A percentile compares a stretch with the other conserved stretches of the same genome.
Evolutionary conservation across 768 basidiomycete species (phyloP).

Genomic region (Rhizopogon vesiculosus): DNA sequence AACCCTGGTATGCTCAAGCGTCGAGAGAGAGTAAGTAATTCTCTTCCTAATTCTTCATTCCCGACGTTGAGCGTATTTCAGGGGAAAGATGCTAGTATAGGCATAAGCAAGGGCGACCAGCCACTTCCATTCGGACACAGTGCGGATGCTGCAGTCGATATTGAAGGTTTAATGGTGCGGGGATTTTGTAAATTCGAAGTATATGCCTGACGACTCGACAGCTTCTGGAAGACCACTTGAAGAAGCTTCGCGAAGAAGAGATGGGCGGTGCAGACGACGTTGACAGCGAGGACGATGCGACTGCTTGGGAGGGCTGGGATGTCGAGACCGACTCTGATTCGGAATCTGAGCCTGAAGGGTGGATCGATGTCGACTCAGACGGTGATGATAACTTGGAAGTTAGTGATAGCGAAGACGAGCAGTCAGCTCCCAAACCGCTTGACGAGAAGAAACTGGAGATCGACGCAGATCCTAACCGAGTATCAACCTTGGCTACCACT

Average conservation of each 20-base stretch:
- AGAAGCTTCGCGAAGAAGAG: slow-evolving; percentile 62
- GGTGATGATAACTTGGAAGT: slow-evolving; percentile 65
- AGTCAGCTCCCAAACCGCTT: slow-evolving; percentile 4
- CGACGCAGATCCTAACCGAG: slow-evolving; percentile 30
- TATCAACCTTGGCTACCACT: slow-evolving; percentile 73
- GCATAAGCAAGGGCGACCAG: slow-evolving; percentile 53
- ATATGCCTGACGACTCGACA: slow-evolving; percentile 22
- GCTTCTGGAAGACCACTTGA: slow-evolving; percentile 87
- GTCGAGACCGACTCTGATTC: slow-evolving; percentile 66
- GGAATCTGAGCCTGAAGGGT: slow-evolving; percentile 58
- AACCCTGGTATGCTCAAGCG: slow-evolving; percentile 90
- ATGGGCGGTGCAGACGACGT: slow-evolving; percentile 47
- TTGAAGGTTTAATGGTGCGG: slow-evolving; percentile 82
- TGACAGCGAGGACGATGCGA: slow-evolving; percentile 56
- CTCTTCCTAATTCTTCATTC: background rate
- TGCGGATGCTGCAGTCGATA: slow-evolving; percentile 69
- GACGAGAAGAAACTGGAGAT: slow-evolving; percentile 10
- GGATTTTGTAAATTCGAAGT: background rate
- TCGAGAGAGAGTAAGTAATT: slow-evolving; percentile 66
- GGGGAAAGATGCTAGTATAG: slow-evolving; percentile 92
- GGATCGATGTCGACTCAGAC: slow-evolving; percentile 78
- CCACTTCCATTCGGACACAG: slow-evolving; percentile 82
- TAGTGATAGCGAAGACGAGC: slow-evolving; percentile 83
- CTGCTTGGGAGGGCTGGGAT: slow-evolving; percentile 88
- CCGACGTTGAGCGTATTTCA: slow-evolving; percentile 21